A percentile compares a stretch with the other conserved stretches of the same genome.
Evolutionary conservation across 208 protist species (phyloP).

Genomic region (Leishmania major): DNA sequence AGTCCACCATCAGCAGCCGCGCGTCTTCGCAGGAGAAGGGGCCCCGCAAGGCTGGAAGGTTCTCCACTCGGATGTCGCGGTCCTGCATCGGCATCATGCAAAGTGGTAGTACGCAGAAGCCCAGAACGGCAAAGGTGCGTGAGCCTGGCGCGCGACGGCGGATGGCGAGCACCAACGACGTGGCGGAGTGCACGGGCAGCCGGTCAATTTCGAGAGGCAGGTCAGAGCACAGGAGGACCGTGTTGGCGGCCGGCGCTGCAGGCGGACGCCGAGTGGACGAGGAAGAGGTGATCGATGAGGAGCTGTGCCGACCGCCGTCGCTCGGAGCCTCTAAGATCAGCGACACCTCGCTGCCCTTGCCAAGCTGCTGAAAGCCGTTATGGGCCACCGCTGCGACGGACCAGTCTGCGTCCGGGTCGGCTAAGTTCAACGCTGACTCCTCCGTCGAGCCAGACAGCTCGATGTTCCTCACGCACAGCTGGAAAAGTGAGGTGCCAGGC

Average conservation of each 20-base stretch:
- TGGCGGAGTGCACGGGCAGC: conserved; percentile 82
- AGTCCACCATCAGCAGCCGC: conserved; percentile 83
- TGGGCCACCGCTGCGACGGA: conserved; percentile 83
- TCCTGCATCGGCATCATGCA: conserved; percentile 90
- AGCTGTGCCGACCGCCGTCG: neutral
- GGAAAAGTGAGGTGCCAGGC: conserved; percentile 50
- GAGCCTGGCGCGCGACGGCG: conserved; percentile 49
- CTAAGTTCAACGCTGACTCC: conserved; percentile 44
- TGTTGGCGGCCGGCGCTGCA: neutral
- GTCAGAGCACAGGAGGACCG: conserved; percentile 52
- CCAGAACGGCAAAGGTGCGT: conserved; percentile 56
- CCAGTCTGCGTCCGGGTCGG: conserved; percentile 63
- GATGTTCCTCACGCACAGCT: conserved; percentile 60
- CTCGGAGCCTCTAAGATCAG: conserved; percentile 36
- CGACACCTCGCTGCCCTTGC: conserved; percentile 72
- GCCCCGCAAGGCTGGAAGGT: conserved; percentile 77
- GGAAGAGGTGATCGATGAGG: conserved; percentile 23
- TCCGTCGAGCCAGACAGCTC: conserved; percentile 47
- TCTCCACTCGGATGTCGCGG: conserved; percentile 79
- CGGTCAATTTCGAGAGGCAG: conserved; percentile 67
- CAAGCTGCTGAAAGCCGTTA: conserved; percentile 88
- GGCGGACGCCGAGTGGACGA: neutral
- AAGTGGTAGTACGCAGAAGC: conserved; percentile 88
- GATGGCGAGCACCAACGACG: conserved; percentile 85
- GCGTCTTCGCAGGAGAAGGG: conserved; percentile 89